These are phyloP conservation scores for Pseudogymnoascus sp. DNA, from an alignment of 2,329 filamentous ascomycete species.

Conservation along the genomic window DNA sequence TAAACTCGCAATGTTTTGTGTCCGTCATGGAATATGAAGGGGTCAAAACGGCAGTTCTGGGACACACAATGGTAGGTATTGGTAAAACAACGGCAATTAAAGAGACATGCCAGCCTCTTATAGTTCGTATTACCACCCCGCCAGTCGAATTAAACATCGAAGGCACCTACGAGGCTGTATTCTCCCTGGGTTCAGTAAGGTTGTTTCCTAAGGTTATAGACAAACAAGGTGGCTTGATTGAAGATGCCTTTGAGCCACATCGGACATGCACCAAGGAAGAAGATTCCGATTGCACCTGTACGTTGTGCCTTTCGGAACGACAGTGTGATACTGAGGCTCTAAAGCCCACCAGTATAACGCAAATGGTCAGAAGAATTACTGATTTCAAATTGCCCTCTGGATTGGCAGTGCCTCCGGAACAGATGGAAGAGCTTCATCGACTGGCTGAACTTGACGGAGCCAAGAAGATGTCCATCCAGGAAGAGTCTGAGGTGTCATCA, in stretches of 20 bases:
- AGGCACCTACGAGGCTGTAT: background rate
- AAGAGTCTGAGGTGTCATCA: background rate
- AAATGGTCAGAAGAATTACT: background rate
- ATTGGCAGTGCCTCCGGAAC: background rate
- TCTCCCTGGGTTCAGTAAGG: background rate
- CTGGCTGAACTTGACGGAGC: background rate
- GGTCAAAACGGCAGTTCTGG: background rate
- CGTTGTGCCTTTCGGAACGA: background rate
- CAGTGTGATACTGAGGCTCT: background rate
- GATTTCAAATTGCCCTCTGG: background rate
- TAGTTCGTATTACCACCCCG: conserved; percentile 6
- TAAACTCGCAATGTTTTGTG: background rate
- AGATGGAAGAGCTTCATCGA: background rate
- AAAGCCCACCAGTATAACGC: background rate
- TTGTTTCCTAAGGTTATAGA: conserved; percentile 4
- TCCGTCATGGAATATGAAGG: conserved; percentile 4
- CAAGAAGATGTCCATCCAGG: background rate
- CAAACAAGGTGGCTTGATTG: background rate
- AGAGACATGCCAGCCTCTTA: conserved; percentile 4
- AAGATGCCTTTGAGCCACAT: background rate
- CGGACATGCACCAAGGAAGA: background rate
- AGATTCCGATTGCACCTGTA: background rate
- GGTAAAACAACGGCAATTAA: background rate
- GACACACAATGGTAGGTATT: background rate
- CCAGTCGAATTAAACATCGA: background rate